These are phyloP conservation scores for Pythium utonaiense DNA, from an alignment of 352 stramenopile species.

Conservation along the genomic window DNA sequence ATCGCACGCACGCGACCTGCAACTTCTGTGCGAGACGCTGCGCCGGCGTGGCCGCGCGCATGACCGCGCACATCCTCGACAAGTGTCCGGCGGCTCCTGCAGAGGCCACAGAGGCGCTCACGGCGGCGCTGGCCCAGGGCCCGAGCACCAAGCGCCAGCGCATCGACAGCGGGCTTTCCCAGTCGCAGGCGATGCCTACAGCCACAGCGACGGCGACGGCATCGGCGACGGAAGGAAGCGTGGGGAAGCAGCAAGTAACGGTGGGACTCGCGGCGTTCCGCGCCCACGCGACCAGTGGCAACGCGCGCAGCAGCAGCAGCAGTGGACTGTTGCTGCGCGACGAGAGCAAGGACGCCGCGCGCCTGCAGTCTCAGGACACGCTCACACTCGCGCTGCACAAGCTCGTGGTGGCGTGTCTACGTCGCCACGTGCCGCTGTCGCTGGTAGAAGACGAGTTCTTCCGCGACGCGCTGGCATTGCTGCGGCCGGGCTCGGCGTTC, in stretches of 20 bases:
- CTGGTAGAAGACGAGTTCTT: constrained; percentile 43
- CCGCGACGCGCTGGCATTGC: constrained; percentile 27
- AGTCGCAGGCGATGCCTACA: neutral
- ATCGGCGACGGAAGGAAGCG: neutral
- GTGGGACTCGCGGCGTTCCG: constrained; percentile 8
- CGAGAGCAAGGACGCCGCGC: neutral
- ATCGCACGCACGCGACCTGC: constrained; percentile 47
- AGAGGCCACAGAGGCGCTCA: constrained; percentile 25
- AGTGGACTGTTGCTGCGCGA: neutral
- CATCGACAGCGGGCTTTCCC: neutral
- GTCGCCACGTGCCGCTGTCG: constrained; percentile 29
- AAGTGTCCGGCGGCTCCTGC: constrained; percentile 38
- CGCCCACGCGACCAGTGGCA: neutral
- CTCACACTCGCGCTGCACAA: constrained; percentile 27
- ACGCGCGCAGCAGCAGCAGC: neutral
- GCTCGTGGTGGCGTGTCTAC: constrained; percentile 40
- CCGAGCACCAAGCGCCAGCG: constrained; percentile 3
- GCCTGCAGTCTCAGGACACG: neutral
- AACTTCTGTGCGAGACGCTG: constrained; percentile 43
- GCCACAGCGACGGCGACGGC: neutral
- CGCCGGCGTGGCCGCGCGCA: constrained; percentile 46
- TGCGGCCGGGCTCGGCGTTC: constrained; percentile 19
- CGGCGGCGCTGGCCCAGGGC: constrained; percentile 3
- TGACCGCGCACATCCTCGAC: constrained; percentile 40
- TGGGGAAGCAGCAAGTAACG: neutral